phyloP scores from a whole-genome alignment of 306 rosid genomes.

The Acacia acuminata region DNA sequence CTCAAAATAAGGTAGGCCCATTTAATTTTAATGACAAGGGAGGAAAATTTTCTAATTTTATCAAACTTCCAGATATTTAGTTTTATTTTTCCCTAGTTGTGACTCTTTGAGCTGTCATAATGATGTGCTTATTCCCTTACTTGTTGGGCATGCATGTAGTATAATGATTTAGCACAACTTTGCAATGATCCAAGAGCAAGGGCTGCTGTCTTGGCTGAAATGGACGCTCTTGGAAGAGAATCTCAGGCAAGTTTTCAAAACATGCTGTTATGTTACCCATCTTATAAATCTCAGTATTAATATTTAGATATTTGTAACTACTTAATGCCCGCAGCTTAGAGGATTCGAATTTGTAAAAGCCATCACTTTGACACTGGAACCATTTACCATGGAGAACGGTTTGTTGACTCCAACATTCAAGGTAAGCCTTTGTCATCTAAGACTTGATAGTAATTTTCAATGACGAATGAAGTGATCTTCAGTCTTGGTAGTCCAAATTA shows the following conservation, averaged over 20 bases:
- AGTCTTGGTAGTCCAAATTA: background rate
- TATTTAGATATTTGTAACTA: conserved; percentile 9
- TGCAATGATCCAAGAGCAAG: conserved; percentile 81
- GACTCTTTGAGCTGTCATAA: conserved; percentile 11
- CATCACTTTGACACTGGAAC: conserved; percentile 71
- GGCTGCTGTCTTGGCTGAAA: conserved; percentile 85
- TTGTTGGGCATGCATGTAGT: conserved; percentile 50
- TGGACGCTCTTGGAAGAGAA: conserved; percentile 85
- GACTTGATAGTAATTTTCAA: background rate
- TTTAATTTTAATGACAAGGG: conserved; percentile 11
- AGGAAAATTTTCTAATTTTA: background rate
- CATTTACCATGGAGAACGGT: conserved; percentile 84
- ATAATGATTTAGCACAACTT: conserved; percentile 62
- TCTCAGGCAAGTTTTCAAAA: conserved; percentile 67
- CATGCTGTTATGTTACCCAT: conserved; percentile 10
- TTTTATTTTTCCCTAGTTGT: conserved; percentile 17
- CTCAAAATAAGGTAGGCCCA: background rate
- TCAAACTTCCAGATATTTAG: conserved; percentile 18
- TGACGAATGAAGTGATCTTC: background rate
- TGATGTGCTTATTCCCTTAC: conserved; percentile 16
- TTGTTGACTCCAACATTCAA: conserved; percentile 92
- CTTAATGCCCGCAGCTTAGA: conserved; percentile 65
- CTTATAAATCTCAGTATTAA: background rate
- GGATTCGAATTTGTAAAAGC: conserved; percentile 95
- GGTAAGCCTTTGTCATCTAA: conserved; percentile 54